phyloP scores from a whole-genome alignment of 495 filamentous ascomycete genomes.

The Thozetella sp. region DNA sequence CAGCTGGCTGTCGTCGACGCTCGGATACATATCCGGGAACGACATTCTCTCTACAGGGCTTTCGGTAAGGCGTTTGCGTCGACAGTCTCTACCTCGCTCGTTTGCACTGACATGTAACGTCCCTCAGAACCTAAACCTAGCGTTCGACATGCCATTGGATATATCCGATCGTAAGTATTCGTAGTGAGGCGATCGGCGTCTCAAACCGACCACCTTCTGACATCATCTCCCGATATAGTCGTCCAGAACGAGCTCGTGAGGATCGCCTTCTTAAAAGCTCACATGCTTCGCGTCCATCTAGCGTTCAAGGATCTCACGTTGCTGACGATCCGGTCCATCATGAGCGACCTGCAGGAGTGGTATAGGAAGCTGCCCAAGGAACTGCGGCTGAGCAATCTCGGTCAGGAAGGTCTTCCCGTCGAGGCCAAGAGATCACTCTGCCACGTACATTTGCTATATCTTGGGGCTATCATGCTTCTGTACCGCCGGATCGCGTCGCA shows the following conservation, averaged over 20 bases:
- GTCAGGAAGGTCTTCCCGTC: slow-evolving; percentile 6
- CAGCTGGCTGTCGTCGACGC: slow-evolving; percentile 31
- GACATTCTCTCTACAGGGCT: slow-evolving; percentile 4
- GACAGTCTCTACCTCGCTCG: too few relatives aligned
- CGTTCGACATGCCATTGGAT: slow-evolving; percentile 9
- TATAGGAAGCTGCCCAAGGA: slow-evolving; percentile 17
- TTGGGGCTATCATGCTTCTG: slow-evolving; percentile 31
- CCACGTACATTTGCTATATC: slow-evolving; percentile 30
- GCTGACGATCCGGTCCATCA: slow-evolving; percentile 15
- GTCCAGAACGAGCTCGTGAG: slow-evolving; percentile 31
- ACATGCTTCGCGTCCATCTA: slow-evolving; percentile 26
- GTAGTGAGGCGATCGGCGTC: too few relatives aligned
- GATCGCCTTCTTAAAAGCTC: slow-evolving; percentile 26
- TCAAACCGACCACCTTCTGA: too few relatives aligned
- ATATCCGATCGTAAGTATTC: slow-evolving; percentile 21
- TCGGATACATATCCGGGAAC: slow-evolving; percentile 27
- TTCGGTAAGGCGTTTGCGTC: too few relatives aligned
- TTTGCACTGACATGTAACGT: too few relatives aligned
- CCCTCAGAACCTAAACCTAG: too few relatives aligned
- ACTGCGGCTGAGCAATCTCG: slow-evolving; percentile 15
- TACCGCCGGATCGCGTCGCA: slow-evolving; percentile 29
- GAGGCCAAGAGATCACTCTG: slow-evolving; percentile 25
- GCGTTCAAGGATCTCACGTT: slow-evolving; percentile 20
- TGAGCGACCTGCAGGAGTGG: slow-evolving; percentile 22
- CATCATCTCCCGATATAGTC: too few relatives aligned